Base-by-base conservation (phyloP, 2,329 filamentous ascomycete genomes). In the Dothideomycetes sp. region DNA sequence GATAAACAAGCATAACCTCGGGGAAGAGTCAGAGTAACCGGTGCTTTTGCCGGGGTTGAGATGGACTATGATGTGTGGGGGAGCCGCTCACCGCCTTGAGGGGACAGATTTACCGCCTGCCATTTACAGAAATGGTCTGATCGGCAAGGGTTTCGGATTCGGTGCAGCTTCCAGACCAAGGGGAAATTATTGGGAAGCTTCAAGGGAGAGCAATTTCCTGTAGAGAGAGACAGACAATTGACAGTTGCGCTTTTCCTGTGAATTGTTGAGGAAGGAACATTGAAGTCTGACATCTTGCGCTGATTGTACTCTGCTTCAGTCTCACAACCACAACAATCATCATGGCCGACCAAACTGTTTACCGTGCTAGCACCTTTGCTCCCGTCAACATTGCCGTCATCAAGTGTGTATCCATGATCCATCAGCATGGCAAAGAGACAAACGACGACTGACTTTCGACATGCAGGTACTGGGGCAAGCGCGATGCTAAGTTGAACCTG, bases 361-460 rank as follows among this genome's bases (percentile, higher is more conserved):
- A 93, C 70, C 82, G 87, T 55, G 85, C 91, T 53, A 95, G 84
- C 70, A 95, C 91, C 45, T 96, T 88, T 49, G 91, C 91, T 28
- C 91, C 89, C 11, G 89, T 96, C 59, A 96, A 96, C 71, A 96
- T 96, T 60, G 89, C 89, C 51, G 88, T 96, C 44, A 91, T 96
- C 68, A 96, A 96, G 83, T 93, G 66, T 53, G 59, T 49, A 12
- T 52, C 50, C 47, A 41, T 32, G n/a, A n/a, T n/a, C n/a, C n/a
- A n/a, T 42, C 44, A 38, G 34, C 45, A 29, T 42, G 43, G 32
- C 39, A 31, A 33, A 16, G 19, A 46, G 47, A 41, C n/a, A 13
- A 12, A 8, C 19, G 8, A 17, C 18, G 31, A 30, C 11, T 45
- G 37, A 47, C 41, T 45, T n/a, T 10, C 39, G 15, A 33, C 33